Percentiles rank a stretch among this genome's conserved stretches.
Conservation (phyloP, 306 rosid species). For the Carpinus fangiana region DNA sequence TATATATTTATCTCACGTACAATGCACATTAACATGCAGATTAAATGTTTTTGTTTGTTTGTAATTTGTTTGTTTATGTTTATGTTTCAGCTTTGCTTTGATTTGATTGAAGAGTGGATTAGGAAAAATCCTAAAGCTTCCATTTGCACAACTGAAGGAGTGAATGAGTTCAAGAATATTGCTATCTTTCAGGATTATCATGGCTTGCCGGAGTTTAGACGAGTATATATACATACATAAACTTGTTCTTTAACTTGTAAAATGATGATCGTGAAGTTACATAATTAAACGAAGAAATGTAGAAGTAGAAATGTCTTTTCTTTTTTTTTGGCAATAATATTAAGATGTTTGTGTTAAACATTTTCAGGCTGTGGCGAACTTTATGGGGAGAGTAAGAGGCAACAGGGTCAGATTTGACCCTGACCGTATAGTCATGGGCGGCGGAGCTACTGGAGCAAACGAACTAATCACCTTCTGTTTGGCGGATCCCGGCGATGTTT, state of each 20-base stretch:
- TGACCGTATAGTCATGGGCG: constrained; percentile 73
- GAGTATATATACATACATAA: constrained; percentile 36
- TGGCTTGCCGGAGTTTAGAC: constrained; percentile 70
- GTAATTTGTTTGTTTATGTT: background rate
- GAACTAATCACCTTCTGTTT: constrained; percentile 81
- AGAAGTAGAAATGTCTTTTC: background rate
- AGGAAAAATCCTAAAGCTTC: constrained; percentile 71
- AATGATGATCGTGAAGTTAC: background rate
- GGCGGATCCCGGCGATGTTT: constrained; percentile 88
- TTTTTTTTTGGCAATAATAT: background rate
- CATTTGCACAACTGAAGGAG: constrained; percentile 74
- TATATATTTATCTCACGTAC: too few species aligned
- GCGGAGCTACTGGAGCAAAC: constrained; percentile 95
- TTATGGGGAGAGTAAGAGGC: constrained; percentile 84
- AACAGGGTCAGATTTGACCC: constrained; percentile 75
- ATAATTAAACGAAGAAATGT: background rate
- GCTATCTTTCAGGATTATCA: constrained; percentile 88
- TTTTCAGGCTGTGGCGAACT: constrained; percentile 73
- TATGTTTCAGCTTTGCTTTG: constrained; percentile 56
- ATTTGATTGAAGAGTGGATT: constrained; percentile 69
- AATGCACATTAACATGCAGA: background rate
- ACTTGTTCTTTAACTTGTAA: background rate
- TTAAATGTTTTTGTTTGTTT: background rate
- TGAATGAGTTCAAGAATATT: constrained; percentile 55
- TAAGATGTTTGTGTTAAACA: background rate